These are phyloP conservation scores for Rhynchospora tenuis DNA, from an alignment of 176 grass and related monocot species.

Conservation along the genomic window DNA sequence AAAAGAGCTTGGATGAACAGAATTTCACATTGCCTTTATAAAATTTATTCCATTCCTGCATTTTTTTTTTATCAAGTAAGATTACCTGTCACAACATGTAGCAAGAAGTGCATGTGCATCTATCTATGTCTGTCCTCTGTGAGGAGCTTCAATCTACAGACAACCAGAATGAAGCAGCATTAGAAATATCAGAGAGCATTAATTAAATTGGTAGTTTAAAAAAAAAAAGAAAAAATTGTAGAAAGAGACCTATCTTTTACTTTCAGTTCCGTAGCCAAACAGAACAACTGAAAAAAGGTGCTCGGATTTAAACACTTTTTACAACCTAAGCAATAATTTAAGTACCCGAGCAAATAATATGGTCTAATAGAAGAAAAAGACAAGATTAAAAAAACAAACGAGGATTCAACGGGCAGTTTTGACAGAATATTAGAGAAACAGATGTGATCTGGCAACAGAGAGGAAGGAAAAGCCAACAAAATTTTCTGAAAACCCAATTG, in stretches of 20 bases:
- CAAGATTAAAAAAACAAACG: not conserved
- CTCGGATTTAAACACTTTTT: not conserved
- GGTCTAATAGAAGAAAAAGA: not conserved
- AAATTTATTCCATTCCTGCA: not conserved
- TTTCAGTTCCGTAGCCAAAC: not conserved
- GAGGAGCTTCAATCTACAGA: conserved; percentile 8
- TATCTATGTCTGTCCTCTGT: not conserved
- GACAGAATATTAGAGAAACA: not conserved
- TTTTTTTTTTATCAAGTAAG: not conserved
- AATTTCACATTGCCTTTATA: not conserved
- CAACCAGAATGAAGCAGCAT: not conserved
- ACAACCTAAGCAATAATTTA: not conserved
- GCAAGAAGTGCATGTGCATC: not conserved
- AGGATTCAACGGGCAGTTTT: not conserved
- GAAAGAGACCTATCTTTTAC: not conserved
- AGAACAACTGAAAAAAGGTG: conserved; percentile 2
- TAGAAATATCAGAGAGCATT: not conserved
- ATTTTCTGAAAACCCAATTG: conserved; percentile 13
- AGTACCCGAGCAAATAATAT: not conserved
- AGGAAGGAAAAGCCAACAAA: not conserved
- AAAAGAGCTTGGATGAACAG: not conserved
- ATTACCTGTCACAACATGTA: conserved; percentile 12
- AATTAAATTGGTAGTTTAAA: not conserved
- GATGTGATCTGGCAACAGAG: conserved; percentile 12
- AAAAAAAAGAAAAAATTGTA: not conserved